Conservation (phyloP, 1,139 yeast genomes). For the Petasospora fabianii region DNA sequence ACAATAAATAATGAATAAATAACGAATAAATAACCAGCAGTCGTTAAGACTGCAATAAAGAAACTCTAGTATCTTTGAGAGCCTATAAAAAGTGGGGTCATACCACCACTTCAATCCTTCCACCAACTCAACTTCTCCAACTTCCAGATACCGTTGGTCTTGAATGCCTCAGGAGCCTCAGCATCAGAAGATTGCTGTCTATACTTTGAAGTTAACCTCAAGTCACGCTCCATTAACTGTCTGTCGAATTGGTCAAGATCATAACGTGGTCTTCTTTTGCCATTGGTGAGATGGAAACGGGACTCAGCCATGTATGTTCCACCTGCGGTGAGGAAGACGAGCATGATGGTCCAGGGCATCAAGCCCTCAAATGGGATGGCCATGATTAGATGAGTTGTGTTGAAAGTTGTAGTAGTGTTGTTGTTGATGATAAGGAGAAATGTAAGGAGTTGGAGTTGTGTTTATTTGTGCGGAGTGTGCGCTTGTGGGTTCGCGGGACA, state of each 20-base stretch:
- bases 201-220: conserved; percentile 66
- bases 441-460: neutral
- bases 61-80: too few relatives aligned
- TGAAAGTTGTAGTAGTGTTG: too few relatives aligned
- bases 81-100: too few relatives aligned
- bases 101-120: conserved; percentile 20
- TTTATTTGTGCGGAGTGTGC: too few relatives aligned
- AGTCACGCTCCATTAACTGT: conserved; percentile 58
- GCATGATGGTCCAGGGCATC: conserved; percentile 62
- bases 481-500: too few relatives aligned
- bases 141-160: conserved; percentile 49
- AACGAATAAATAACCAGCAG: neutral
- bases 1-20: conserved; percentile 2
- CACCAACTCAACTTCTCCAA: conserved; percentile 27
- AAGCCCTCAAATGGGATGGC: conserved; percentile 68
- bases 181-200: conserved; percentile 70
- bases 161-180: conserved; percentile 70
- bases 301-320: conserved; percentile 48
- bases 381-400: conserved; percentile 32
- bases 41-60: too few relatives aligned
- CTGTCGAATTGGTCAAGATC: conserved; percentile 59
- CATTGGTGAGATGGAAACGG: conserved; percentile 44
- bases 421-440: neutral
- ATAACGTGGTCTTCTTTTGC: conserved; percentile 51
- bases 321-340: conserved; percentile 47